A percentile compares a stretch with the other conserved stretches of the same genome.
Evolutionary conservation across 2,329 filamentous ascomycete genomes (phyloP).

Genomic region (Sclerotinia subarctica): DNA sequence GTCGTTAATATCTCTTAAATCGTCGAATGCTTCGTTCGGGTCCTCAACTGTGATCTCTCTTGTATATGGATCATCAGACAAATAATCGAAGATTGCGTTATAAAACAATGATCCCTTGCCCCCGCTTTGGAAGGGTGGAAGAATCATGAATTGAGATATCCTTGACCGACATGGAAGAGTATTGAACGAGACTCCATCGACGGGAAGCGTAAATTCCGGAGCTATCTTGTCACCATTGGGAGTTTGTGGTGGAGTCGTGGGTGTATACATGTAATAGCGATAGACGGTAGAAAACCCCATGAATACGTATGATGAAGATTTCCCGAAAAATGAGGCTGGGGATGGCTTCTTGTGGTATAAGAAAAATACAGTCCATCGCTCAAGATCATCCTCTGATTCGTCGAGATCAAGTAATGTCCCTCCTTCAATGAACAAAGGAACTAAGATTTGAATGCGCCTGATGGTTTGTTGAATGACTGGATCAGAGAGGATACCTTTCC

Average conservation of each 20-base stretch:
- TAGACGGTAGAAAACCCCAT: slow-evolving; percentile 90
- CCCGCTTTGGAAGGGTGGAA: slow-evolving; percentile 80
- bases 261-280: slow-evolving; percentile 69
- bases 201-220: slow-evolving; percentile 45
- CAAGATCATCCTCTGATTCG: slow-evolving; percentile 64
- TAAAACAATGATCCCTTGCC: slow-evolving; percentile 82
- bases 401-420: slow-evolving; percentile 72
- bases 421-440: slow-evolving; percentile 88
- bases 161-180: slow-evolving; percentile 73
- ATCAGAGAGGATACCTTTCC: slow-evolving; percentile 73
- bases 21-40: slow-evolving; percentile 82
- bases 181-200: slow-evolving; percentile 44
- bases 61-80: slow-evolving; percentile 60
- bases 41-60: slow-evolving; percentile 91
- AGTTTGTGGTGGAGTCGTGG: slow-evolving; percentile 45
- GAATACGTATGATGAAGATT: slow-evolving; percentile 66
- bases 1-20: slow-evolving; percentile 73
- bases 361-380: slow-evolving; percentile 91
- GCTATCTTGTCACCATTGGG: slow-evolving; percentile 37
- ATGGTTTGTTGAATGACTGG: slow-evolving; percentile 67
- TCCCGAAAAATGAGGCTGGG: slow-evolving; percentile 38
- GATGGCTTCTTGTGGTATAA: slow-evolving; percentile 65
- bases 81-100: slow-evolving; percentile 69
- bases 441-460: slow-evolving; percentile 76
- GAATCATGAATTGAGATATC: slow-evolving; percentile 88